Base-by-base conservation (phyloP, 2,329 filamentous ascomycete genomes). In the Fusarium verticillioides region DNA sequence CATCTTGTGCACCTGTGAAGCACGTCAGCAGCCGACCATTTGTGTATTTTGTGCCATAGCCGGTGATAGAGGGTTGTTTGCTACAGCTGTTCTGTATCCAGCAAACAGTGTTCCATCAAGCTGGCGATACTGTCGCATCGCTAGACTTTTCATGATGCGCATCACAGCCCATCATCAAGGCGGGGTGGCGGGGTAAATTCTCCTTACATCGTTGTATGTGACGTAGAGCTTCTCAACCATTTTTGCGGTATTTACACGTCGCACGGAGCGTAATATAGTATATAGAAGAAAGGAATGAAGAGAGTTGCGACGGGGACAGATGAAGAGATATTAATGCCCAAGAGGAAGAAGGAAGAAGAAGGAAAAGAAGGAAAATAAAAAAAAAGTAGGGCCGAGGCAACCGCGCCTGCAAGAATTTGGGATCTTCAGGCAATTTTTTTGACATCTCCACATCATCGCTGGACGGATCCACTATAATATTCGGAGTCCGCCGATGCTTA, bases 211-310 rank as follows among this genome's bases (percentile, higher is more conserved):
- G 83, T 97, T 97, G 85, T 97, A 97, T 78, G 94, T 96, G 81
- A 96, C 91, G 86, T 96, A 97, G 82, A 95, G 84, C 83, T 97
- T 97, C 84, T 96, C 88, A 75, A 93, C 89, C 93, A 95, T 95
- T 69, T 86, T 92, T 84, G 78, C 72, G 74, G 61, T 63, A 67
- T 66, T 65, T 53, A 37, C 61, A 34, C 71, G 72, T 70, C 65
- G 70, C 63, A 43, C 30, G 26, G 11, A 49, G 34, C 44, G 34
- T 57, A 49, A 46, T 47, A 26, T 16, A 59, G 30, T 47, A 37
- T 62, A 54, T 52, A 57, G 16, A 43, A 49, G 23, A 9, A 37
- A 18, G 26, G 36, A 37, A 47, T n/a, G 34, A 42, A 42, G 36
- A 49, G 26, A 59, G 39, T 53, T n/a, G 39, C 67, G 50, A 73